These are phyloP conservation scores for Neofusicoccum laricinum DNA, from an alignment of 2,329 filamentous ascomycete species.

Conservation along the genomic window DNA sequence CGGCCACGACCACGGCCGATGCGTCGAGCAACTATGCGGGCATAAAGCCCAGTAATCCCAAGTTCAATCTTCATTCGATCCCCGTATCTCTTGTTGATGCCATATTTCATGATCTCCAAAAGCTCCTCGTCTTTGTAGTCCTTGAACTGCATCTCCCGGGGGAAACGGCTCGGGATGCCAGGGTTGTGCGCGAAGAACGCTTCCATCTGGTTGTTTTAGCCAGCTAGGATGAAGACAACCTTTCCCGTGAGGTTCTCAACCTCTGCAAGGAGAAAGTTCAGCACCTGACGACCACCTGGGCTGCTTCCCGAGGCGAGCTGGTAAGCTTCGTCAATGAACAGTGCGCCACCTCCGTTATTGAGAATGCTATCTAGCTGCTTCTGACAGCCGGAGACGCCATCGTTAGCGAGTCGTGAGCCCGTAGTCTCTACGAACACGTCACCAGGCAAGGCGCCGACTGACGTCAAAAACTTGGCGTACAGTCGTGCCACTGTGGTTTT, in stretches of 20 bases:
- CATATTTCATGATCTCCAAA: constrained; percentile 55
- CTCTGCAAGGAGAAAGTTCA: constrained; percentile 70
- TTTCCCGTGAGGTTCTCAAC: constrained; percentile 70
- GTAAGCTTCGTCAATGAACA: constrained; percentile 80
- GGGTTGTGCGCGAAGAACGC: constrained; percentile 72
- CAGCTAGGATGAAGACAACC: constrained; percentile 69
- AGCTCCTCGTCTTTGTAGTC: constrained; percentile 69
- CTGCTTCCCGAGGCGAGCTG: constrained; percentile 63
- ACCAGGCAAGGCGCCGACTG: constrained; percentile 62
- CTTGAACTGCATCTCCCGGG: constrained; percentile 61
- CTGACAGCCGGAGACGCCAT: constrained; percentile 59
- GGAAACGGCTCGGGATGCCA: constrained; percentile 68
- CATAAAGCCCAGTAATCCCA: constrained; percentile 59
- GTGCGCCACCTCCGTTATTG: constrained; percentile 60
- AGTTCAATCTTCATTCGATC: constrained; percentile 59
- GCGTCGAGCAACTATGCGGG: constrained; percentile 60
- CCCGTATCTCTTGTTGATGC: constrained; percentile 54
- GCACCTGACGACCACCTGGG: constrained; percentile 56
- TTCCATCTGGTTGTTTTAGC: constrained; percentile 74
- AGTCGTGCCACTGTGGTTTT: constrained; percentile 75
- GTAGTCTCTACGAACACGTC: constrained; percentile 63
- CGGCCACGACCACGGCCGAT: constrained; percentile 61
- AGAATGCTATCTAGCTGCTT: constrained; percentile 56
- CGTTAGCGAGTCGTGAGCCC: constrained; percentile 62
- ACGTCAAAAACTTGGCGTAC: constrained; percentile 64